A percentile compares a stretch with the other conserved stretches of the same genome.
Evolutionary conservation across 2,329 filamentous ascomycete species (phyloP).

Genomic region (Verticillium dahliae): DNA sequence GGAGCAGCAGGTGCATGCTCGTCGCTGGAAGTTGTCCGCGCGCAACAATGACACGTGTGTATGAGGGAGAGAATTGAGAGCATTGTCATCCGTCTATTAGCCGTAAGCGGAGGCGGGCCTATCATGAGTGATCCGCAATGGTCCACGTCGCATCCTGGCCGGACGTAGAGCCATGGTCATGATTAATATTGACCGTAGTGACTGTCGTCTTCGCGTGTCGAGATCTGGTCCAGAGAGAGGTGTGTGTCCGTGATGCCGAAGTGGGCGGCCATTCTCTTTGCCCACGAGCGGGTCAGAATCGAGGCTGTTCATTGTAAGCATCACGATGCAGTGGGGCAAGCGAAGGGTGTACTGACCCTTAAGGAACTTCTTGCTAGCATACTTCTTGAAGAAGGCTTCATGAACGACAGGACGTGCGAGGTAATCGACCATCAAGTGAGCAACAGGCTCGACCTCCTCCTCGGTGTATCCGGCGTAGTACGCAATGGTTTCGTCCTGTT

Average conservation of each 20-base stretch:
- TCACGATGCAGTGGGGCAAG: constrained; percentile 6
- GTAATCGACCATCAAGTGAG: constrained; percentile 94
- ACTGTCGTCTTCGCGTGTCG: constrained; percentile 14
- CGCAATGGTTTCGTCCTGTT: constrained; percentile 71
- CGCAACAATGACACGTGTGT: neutral
- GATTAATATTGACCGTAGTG: constrained; percentile 19
- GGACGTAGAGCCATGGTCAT: constrained; percentile 11
- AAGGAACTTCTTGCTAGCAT: constrained; percentile 97
- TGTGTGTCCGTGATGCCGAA: constrained; percentile 48
- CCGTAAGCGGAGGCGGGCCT: neutral
- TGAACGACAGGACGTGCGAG: constrained; percentile 84
- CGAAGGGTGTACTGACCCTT: constrained; percentile 64
- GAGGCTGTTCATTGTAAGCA: constrained; percentile 54
- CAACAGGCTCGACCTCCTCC: constrained; percentile 86
- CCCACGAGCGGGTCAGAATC: constrained; percentile 86
- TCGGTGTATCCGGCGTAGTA: constrained; percentile 94
- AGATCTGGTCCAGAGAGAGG: constrained; percentile 43
- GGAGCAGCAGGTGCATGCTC: constrained; percentile 2
- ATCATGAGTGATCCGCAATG: constrained; percentile 5
- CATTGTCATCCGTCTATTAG: constrained; percentile 1
- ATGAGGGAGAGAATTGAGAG: neutral
- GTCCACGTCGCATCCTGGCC: neutral
- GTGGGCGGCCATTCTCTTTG: constrained; percentile 65
- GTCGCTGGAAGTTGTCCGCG: neutral
- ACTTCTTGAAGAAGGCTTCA: constrained; percentile 99